Evolutionary conservation across 176 grass and related monocot genomes (phyloP).

Genomic region (Oryza punctata): DNA sequence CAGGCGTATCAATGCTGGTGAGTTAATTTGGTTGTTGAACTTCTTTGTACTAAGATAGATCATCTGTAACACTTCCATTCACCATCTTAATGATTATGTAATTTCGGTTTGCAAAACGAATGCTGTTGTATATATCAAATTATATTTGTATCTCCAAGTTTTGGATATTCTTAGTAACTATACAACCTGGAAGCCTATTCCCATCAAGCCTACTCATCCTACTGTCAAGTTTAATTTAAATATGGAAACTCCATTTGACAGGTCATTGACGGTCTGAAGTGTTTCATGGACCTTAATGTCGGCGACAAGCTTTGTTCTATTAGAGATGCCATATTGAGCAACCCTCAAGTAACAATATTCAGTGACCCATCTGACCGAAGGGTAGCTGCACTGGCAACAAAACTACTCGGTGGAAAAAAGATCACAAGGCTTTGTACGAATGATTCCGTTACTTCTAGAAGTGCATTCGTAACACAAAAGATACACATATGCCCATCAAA

Average conservation of each 20-base stretch:
- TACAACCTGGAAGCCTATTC: not conserved
- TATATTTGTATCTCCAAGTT: not conserved
- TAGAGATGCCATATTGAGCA: constrained; percentile 48
- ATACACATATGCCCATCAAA: constrained; percentile 48
- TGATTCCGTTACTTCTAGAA: constrained; percentile 52
- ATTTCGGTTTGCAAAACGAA: not conserved
- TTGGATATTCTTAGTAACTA: not conserved
- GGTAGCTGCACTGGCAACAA: constrained; percentile 35
- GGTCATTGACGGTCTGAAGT: constrained; percentile 80
- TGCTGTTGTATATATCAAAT: not conserved
- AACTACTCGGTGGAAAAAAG: constrained; percentile 49
- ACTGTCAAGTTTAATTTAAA: not conserved
- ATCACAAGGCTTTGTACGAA: constrained; percentile 59
- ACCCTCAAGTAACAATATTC: constrained; percentile 73
- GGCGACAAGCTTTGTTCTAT: constrained; percentile 54
- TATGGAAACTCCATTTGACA: constrained; percentile 24
- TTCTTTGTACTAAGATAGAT: not conserved
- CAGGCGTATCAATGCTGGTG: constrained; percentile 79
- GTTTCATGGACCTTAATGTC: constrained; percentile 43
- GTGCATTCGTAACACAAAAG: constrained; percentile 62
- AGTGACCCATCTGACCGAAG: constrained; percentile 37
- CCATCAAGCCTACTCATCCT: not conserved
- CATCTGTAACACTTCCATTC: not conserved
- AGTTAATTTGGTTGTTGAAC: constrained; percentile 28
- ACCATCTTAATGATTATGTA: constrained; percentile 1